These are phyloP conservation scores for Kodamaea anthophila DNA, from an alignment of 1,139 yeast species.

Conservation along the genomic window DNA sequence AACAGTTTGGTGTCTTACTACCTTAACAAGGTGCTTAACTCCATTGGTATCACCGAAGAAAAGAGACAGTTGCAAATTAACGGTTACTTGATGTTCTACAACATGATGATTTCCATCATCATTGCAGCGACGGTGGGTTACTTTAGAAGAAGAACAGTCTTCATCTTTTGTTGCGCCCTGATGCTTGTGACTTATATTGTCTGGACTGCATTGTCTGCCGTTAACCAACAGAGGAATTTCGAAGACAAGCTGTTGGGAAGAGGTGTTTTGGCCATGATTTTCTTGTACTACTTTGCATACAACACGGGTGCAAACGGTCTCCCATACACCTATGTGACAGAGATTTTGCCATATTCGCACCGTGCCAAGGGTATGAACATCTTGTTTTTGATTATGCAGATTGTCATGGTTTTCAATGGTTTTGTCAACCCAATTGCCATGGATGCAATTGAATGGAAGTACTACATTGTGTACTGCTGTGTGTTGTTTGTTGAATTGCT, in stretches of 20 bases:
- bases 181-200: constrained; percentile 36
- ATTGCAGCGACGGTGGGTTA: constrained; percentile 26
- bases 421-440: constrained; percentile 57
- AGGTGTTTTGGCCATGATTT: constrained; percentile 43
- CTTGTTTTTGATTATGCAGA: constrained; percentile 22
- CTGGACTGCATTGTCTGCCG: constrained; percentile 35
- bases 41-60: constrained; percentile 44
- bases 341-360: constrained; percentile 39
- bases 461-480: constrained; percentile 50
- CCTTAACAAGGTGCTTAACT: constrained; percentile 39
- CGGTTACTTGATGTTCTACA: constrained; percentile 39
- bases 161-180: constrained; percentile 15
- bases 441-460: constrained; percentile 54
- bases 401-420: constrained; percentile 29
- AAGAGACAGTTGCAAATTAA: constrained; percentile 41
- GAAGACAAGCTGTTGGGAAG: constrained; percentile 28
- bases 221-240: constrained; percentile 33
- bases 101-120: constrained; percentile 28
- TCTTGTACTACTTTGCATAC: constrained; percentile 33
- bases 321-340: constrained; percentile 35
- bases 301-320: constrained; percentile 36
- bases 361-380: constrained; percentile 41
- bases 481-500: constrained; percentile 30
- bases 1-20: constrained; percentile 50
- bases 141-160: constrained; percentile 41